Base-by-base conservation (phyloP, 176 grass and related monocot species). In the Poa pratensis region DNA sequence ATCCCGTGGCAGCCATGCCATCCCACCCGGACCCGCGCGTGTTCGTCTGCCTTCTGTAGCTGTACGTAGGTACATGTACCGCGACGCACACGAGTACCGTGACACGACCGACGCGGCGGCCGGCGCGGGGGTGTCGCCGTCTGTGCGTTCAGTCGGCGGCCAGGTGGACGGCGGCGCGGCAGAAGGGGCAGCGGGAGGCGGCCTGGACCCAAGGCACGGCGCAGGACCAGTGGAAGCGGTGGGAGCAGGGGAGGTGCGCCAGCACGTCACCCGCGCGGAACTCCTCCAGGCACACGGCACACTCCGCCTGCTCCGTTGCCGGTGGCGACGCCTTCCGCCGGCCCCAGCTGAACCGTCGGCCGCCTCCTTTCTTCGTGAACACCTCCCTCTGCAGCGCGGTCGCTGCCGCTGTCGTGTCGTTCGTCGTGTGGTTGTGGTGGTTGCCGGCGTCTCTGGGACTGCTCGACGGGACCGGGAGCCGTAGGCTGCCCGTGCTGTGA, bases 141-240 rank as follows among this genome's bases (percentile, higher is more conserved):
- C 13, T 0, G 3, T 3, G 20, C 55, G 55, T 1, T 32, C 7
- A 62, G 77, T 10, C 23, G 51, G 35, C 32, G 55, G 63, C 9
- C 54, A 64, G 78, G 86, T 17, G 9, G 86, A 91, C 82, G 0
- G 60, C 30, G 52, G 83, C 89, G 76, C 96, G 91, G 88, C 96
- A 98, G 79, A 95, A 77, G 43, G 96, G 96, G 77, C 96, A 98
- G 59, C 81, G 83, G 0, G 88, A 85, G 77, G 78, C 84, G 87
- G 37, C 91, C 76, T 90, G 80, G 48, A 98, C 77, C 96, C 96
- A 98, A 3, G 96, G 96, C 60, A 89, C 62, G 58, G 83, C 93
- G 82, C 96, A 98, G 79, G 46, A 55, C 87, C 88, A 98, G 80
- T 98, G 96, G 90, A 95, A 98, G 73, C 96, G 87, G 88, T 98